Base-by-base conservation (phyloP, 1,284 basidiomycete genomes). In the Schizophyllum amplum region DNA sequence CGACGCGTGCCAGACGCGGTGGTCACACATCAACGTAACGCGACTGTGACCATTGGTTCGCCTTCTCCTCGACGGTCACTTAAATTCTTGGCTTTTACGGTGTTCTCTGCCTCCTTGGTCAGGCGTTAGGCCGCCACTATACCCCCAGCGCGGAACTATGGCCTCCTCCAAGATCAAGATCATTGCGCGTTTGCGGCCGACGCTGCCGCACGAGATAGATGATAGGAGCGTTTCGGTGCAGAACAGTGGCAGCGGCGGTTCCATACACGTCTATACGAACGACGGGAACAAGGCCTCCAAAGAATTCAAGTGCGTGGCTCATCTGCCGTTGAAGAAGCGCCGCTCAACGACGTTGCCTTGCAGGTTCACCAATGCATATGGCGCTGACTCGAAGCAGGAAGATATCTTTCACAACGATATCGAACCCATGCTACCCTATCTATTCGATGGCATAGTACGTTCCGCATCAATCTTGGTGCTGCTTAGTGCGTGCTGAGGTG, bases 331-430 rank as follows among this genome's bases (percentile, higher is more conserved):
- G 15, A 21, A 23, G 9, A 27, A 17, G 24, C 24, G 0, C 52
- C 33, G 42, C 20, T 49, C 4, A 17, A 6, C 25, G 4, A n/a
- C n/a, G 47, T 26, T 21, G 1, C 24, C 23, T 52, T 25, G 4
- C 58, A 87, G 86, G 48, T 82, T 90, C 61, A 76, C 84, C 24
- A 87, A 83, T 53, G 87, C 84, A 64, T 88, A 89, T 63, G 86
- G 80, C 61, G 76, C 82, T 57, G 66, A 69, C 48, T 82, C 87
- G 15, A 80, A 75, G 0, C 87, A 90, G 63, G 80, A 86, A 54
- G 79, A 86, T 62, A 86, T 91, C 59, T 91, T 87, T 61, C 70
- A 74, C 48, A 79, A 78, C 56, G 87, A 90, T 61, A 86, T 90
- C 7, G 75, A 76, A 54, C 87, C 87, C 5, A 70, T 90, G 61